Evolutionary conservation across 2,329 filamentous ascomycete species (phyloP).

Genomic region (Eurotiales sp.): DNA sequence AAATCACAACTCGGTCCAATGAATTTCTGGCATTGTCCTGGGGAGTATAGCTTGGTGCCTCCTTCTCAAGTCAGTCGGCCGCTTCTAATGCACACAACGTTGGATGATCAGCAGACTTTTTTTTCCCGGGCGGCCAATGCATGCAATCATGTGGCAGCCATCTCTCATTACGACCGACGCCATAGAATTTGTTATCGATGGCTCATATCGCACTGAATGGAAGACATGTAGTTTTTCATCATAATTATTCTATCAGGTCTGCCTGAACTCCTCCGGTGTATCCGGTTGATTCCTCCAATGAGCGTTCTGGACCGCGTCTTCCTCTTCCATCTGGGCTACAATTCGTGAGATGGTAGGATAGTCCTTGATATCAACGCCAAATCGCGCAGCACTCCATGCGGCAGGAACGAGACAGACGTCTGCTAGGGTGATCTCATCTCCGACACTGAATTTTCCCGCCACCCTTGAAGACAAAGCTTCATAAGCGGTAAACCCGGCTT

Average conservation of each 20-base stretch:
- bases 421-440: conserved; percentile 54
- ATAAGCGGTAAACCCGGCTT: conserved; percentile 54
- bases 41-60: not conserved
- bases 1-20: not conserved
- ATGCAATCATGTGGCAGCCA: not conserved
- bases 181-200: not conserved
- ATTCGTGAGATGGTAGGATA: conserved; percentile 49
- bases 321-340: conserved; percentile 43
- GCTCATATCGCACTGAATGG: no score
- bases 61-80: not conserved
- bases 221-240: no score
- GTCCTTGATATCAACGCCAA: conserved; percentile 50
- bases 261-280: conserved; percentile 46
- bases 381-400: conserved; percentile 55
- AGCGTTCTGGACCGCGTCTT: conserved; percentile 51
- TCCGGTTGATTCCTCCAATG: conserved; percentile 56
- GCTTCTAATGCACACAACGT: not conserved
- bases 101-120: not conserved
- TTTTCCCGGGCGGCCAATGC: not conserved
- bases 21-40: no score
- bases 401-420: conserved; percentile 58
- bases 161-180: not conserved
- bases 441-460: conserved; percentile 53
- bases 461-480: conserved; percentile 41
- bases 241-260: not conserved